A percentile compares a stretch with the other conserved stretches of the same genome.
Evolutionary conservation across 2,329 filamentous ascomycete species (phyloP).

Genomic region (Fusarium illudens): DNA sequence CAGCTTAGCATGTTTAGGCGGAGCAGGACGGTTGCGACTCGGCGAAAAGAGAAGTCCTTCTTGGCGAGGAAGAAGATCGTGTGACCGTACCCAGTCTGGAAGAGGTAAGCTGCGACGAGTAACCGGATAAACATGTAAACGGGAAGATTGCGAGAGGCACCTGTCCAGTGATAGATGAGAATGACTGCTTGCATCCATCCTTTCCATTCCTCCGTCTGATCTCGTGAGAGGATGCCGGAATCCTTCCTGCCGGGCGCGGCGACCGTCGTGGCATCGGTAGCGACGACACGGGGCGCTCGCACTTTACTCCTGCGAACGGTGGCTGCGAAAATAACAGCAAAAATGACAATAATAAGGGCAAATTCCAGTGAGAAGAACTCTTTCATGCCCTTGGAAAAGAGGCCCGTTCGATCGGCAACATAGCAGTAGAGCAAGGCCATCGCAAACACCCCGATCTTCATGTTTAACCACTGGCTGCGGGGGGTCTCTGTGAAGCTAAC

Average conservation of each 20-base stretch:
- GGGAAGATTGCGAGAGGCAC: slow-evolving; percentile 55
- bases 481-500: slow-evolving; percentile 15
- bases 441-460: slow-evolving; percentile 41
- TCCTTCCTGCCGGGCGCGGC: slow-evolving; percentile 20
- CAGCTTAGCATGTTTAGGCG: slow-evolving; percentile 66
- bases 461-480: slow-evolving; percentile 24
- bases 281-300: slow-evolving; percentile 20
- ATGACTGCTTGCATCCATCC: slow-evolving; percentile 68
- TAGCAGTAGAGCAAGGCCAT: slow-evolving; percentile 42
- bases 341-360: slow-evolving; percentile 20
- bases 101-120: slow-evolving; percentile 66
- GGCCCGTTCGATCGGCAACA: slow-evolving; percentile 42
- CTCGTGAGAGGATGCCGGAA: slow-evolving; percentile 49
- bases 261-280: background rate
- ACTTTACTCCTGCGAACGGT: slow-evolving; percentile 32
- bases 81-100: slow-evolving; percentile 70
- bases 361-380: slow-evolving; percentile 34
- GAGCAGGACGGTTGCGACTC: slow-evolving; percentile 62
- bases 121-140: slow-evolving; percentile 65
- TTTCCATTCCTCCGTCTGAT: slow-evolving; percentile 72
- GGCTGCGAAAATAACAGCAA: slow-evolving; percentile 5
- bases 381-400: slow-evolving; percentile 42
- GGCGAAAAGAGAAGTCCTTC: slow-evolving; percentile 63
- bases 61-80: slow-evolving; percentile 65
- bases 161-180: slow-evolving; percentile 65